These are phyloP conservation scores for Claviceps digitariae DNA, from an alignment of 2,329 filamentous ascomycete species.

Conservation along the genomic window DNA sequence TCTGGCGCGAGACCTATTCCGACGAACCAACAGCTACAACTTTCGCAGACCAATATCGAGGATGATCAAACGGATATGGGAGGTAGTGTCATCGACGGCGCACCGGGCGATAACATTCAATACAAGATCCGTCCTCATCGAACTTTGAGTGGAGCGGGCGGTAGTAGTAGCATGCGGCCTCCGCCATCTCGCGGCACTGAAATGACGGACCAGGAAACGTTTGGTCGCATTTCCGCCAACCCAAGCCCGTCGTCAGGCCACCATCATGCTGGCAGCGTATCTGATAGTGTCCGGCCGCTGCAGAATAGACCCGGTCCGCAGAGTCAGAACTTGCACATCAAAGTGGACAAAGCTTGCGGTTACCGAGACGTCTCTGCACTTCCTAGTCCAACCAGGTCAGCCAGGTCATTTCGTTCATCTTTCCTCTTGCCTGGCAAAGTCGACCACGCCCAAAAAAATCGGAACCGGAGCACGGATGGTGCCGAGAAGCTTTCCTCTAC, in stretches of 20 bases:
- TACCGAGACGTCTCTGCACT: conserved; percentile 39
- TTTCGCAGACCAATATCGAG: conserved; percentile 18
- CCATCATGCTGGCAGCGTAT: conserved; percentile 45
- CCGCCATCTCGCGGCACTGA: conserved; percentile 70
- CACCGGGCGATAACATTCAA: conserved; percentile 43
- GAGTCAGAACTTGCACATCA: conserved; percentile 33
- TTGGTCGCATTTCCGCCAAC: conserved; percentile 59
- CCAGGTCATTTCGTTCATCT: conserved; percentile 62
- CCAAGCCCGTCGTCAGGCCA: conserved; percentile 56
- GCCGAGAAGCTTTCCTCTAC: conserved; percentile 76
- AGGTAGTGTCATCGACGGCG: conserved; percentile 28
- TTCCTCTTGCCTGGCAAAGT: conserved; percentile 52
- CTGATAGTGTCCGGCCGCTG: conserved; percentile 68
- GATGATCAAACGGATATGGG: conserved; percentile 29
- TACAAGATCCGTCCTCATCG: conserved; percentile 25
- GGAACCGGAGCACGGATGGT: conserved; percentile 45
- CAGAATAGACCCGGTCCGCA: conserved; percentile 30
- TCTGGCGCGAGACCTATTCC: conserved; percentile 36
- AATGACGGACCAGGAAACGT: conserved; percentile 59
- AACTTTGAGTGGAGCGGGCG: conserved; percentile 24
- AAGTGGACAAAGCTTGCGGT: conserved; percentile 46
- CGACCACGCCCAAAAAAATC: conserved; percentile 33
- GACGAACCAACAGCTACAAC: conserved; percentile 23
- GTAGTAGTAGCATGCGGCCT: conserved; percentile 28
- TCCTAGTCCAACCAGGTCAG: conserved; percentile 53